Base-by-base conservation (phyloP, 257 asterid genomes). In the Gynochthodes officinalis region DNA sequence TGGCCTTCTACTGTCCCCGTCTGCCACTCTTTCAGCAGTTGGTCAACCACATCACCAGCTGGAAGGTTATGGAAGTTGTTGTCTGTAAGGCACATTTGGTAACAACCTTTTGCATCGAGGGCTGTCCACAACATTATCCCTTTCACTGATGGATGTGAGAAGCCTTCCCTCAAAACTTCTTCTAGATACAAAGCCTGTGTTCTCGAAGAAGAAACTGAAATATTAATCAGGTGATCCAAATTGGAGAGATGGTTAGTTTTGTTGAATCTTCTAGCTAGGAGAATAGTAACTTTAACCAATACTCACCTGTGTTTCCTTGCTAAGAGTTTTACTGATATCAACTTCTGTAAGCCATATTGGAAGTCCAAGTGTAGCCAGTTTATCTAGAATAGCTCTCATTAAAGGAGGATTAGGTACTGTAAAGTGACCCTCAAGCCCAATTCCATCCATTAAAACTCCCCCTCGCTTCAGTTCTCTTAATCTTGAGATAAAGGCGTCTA, bases 71-170 rank as follows among this genome's bases (percentile, higher is more conserved):
- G 55, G 32, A 87, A 79, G 18, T 78, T 71, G 1, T 66, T 63
- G 66, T 87, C 88, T 2, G 92, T 83, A 3, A 87, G 86, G 80
- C 92, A 87, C 92, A 87, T 87, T 76, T 80, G 83, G 76, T 84
- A 87, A 74, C 92, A 87, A 32, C 83, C 82, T 18, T 77, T 73
- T 58, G 77, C 70, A 67, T 75, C 67, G 11, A 82, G 54, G 32
- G 92, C 87, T 27, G 84, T 67, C 92, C 92, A 87, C 4, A 87
- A 42, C 80, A 87, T 83, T 58, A 87, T 85, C 67, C 92, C 92
- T 46, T 77, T 74, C 39, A 87, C 89, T 0, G 85, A 78, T 42
- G 88, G 84, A 77, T 87, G 89, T 39, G 89, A 83, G 64, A 77
- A 87, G 10, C 77, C 85, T 71, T 87, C 92, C 71, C 89, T 73